These are phyloP conservation scores for Blastobotrys indianensis DNA, from an alignment of 1,139 yeast genomes.

Conservation along the genomic window DNA sequence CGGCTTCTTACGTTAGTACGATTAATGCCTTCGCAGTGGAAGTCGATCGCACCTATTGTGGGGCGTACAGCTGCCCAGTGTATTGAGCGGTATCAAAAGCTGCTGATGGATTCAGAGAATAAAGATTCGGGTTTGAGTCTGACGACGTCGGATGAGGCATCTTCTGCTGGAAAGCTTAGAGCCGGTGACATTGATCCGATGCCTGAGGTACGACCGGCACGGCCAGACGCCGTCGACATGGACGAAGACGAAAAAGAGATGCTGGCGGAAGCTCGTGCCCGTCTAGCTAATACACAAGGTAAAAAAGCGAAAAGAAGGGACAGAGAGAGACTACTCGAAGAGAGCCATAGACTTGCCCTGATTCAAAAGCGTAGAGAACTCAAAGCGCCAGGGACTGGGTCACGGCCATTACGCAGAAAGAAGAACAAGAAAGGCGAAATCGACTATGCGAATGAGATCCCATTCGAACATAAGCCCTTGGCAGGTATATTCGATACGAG, in stretches of 20 bases:
- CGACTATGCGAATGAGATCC: slow-evolving; percentile 79
- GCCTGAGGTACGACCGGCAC: slow-evolving; percentile 79
- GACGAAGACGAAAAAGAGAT: slow-evolving; percentile 89
- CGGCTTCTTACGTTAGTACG: slow-evolving; percentile 60
- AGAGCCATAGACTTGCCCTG: slow-evolving; percentile 66
- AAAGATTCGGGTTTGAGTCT: slow-evolving; percentile 36
- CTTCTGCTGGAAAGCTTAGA: slow-evolving; percentile 31
- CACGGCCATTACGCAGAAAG: slow-evolving; percentile 45
- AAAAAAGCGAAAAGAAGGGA: slow-evolving; percentile 90
- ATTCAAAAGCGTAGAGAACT: slow-evolving; percentile 79
- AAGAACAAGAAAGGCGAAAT: slow-evolving; percentile 50
- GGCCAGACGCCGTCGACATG: slow-evolving; percentile 71
- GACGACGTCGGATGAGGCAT: slow-evolving; percentile 48
- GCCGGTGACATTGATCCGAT: slow-evolving; percentile 58
- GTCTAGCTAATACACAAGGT: slow-evolving; percentile 90
- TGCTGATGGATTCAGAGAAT: slow-evolving; percentile 53
- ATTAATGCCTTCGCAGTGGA: slow-evolving; percentile 88
- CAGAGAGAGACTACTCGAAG: slow-evolving; percentile 74
- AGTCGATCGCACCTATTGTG: slow-evolving; percentile 72
- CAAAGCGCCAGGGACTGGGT: slow-evolving; percentile 75
- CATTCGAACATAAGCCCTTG: slow-evolving; percentile 69
- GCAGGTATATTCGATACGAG: slow-evolving; percentile 64
- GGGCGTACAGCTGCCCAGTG: slow-evolving; percentile 87
- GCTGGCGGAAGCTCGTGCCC: slow-evolving; percentile 88
- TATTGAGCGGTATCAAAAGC: slow-evolving; percentile 76